Evolutionary conservation across 192 early-diverging fungal genomes (phyloP).

Genomic region (Chytriomyces sp.): DNA sequence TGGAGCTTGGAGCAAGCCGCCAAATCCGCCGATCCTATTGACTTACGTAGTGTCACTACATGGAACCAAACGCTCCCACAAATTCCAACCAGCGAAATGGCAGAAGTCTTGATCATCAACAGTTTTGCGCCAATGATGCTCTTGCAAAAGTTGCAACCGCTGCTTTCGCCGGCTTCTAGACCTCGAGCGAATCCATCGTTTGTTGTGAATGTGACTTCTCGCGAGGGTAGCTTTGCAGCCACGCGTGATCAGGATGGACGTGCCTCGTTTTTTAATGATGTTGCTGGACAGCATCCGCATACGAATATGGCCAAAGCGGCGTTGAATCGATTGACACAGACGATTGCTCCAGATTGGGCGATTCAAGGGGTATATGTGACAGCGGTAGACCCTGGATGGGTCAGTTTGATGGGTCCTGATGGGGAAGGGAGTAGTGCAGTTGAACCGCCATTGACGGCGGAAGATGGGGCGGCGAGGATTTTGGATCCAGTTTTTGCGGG

Average conservation of each 20-base stretch:
- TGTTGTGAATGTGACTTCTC: slow-evolving; percentile 34
- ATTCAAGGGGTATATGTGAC: slow-evolving; percentile 29
- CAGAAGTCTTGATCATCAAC: slow-evolving; percentile 30
- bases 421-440: background rate
- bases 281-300: slow-evolving; percentile 30
- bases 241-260: background rate
- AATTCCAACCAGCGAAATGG: slow-evolving; percentile 21
- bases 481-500: slow-evolving; percentile 32
- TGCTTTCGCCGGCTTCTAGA: background rate
- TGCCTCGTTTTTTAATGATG: slow-evolving; percentile 14
- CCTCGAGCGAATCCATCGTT: slow-evolving; percentile 24
- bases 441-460: slow-evolving; percentile 25
- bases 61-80: slow-evolving; percentile 25
- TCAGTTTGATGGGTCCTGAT: slow-evolving; percentile 26
- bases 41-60: slow-evolving; percentile 12
- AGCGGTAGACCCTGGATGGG: slow-evolving; percentile 39
- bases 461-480: slow-evolving; percentile 35
- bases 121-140: slow-evolving; percentile 15
- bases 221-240: slow-evolving; percentile 36
- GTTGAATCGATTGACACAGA: slow-evolving; percentile 31
- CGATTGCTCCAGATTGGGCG: slow-evolving; percentile 23
- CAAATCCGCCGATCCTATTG: slow-evolving; percentile 8
- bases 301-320: slow-evolving; percentile 39
- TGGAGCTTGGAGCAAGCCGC: background rate
- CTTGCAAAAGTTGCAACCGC: slow-evolving; percentile 20